Conservation (phyloP, 2,329 filamentous ascomycete genomes). For the Endoconidiophora polonica region DNA sequence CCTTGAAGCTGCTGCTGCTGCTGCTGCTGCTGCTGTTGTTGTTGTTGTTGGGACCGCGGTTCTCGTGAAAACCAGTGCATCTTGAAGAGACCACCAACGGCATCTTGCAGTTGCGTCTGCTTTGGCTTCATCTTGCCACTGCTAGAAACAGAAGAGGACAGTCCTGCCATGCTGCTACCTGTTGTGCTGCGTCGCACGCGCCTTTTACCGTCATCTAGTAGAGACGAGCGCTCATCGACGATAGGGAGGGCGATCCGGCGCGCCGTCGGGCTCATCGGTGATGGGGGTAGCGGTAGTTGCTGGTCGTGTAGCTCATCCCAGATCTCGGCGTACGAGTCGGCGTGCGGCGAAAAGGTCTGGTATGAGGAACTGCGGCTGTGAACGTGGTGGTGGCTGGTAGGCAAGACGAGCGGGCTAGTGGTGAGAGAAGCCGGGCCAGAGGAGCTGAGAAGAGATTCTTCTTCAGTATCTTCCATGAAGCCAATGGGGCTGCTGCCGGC, state of each 20-base stretch:
- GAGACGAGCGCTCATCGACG: constrained; percentile 18
- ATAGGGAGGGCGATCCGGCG: constrained; percentile 15
- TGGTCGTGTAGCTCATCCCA: constrained; percentile 80
- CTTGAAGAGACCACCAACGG: constrained; percentile 35
- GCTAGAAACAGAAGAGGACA: constrained; percentile 20
- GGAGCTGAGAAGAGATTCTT: constrained; percentile 19
- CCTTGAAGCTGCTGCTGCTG: constrained; percentile 1
- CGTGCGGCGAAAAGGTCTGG: constrained; percentile 19
- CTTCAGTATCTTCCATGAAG: constrained; percentile 55
- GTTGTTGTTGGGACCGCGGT: constrained; percentile 2
- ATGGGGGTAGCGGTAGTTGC: constrained; percentile 12
- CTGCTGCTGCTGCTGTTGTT: not conserved
- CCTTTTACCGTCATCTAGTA: constrained; percentile 14
- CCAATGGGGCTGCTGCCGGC: constrained; percentile 70
- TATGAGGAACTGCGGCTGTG: constrained; percentile 14
- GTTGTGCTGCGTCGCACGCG: constrained; percentile 42
- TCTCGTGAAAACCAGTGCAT: constrained; percentile 34
- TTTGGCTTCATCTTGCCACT: constrained; percentile 19
- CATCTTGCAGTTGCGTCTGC: constrained; percentile 25
- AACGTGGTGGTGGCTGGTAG: constrained; percentile 22
- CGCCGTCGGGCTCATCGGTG: constrained; percentile 15
- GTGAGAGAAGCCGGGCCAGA: constrained; percentile 16
- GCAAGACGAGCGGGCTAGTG: constrained; percentile 20
- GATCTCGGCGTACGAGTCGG: constrained; percentile 49
- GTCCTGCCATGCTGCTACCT: constrained; percentile 28